Evolutionary conservation across 257 asterid genomes (phyloP).

Genomic region (Ligustrum vulgare): DNA sequence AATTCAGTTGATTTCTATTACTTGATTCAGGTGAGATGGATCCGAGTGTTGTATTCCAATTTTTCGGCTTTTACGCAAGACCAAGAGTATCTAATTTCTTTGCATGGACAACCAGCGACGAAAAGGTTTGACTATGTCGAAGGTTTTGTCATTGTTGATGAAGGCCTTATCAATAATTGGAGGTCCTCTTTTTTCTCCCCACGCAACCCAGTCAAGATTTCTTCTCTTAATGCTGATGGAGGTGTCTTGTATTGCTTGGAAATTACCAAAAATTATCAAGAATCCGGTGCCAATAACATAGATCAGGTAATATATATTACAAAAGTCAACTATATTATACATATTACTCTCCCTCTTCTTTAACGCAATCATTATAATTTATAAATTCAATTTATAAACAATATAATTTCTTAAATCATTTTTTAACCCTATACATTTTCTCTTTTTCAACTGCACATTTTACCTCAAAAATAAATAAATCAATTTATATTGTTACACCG

Average conservation of each 20-base stretch:
- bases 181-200: slow-evolving; percentile 80
- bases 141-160: slow-evolving; percentile 76
- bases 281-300: slow-evolving; percentile 33
- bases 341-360: no score
- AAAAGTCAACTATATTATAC: background rate
- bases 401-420: no score
- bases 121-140: slow-evolving; percentile 70
- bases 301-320: slow-evolving; percentile 46
- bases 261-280: slow-evolving; percentile 59
- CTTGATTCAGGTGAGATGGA: slow-evolving; percentile 71
- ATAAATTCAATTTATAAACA: no score
- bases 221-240: slow-evolving; percentile 48
- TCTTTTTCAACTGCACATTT: no score
- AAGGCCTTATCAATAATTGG: slow-evolving; percentile 79
- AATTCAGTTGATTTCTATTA: background rate
- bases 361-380: no score
- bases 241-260: slow-evolving; percentile 77
- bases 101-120: slow-evolving; percentile 40
- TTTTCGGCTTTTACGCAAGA: slow-evolving; percentile 62
- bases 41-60: slow-evolving; percentile 66
- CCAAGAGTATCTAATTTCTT: slow-evolving; percentile 71
- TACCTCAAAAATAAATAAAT: no score
- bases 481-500: no score
- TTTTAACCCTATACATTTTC: no score
- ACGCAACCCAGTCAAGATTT: slow-evolving; percentile 61